Evolutionary conservation across 1,284 basidiomycete genomes (phyloP), one percentile per base, ranked within the genome.

Genomic region (Puccinia horiana): DNA sequence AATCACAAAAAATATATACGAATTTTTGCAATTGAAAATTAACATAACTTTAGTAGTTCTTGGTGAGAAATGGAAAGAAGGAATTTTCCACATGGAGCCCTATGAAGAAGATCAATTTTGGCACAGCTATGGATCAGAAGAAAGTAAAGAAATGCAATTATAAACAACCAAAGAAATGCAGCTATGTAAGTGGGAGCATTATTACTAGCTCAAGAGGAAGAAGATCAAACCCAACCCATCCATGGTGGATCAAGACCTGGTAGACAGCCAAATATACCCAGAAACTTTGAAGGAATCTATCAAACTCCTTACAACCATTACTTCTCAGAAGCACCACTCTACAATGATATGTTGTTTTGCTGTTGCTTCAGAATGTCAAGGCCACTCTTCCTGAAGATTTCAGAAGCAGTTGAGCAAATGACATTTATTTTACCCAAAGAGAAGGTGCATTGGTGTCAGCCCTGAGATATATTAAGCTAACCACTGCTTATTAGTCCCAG

Each of bases 321-420:
- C 54, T 70, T 74, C 18, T 37, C 16, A 2, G 49, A 14, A 0
- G 3, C 18, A 20, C 81, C 81, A 6, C 49, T 82, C 47, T 69
- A 65, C 29, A 37, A 40, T 58, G 49, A 65, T n/a, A 1, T 0
- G 35, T 54, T 37, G 12, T 70, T 73, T 69, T 1, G 47, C 23
- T 14, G 75, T 12, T 32, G 61, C 23, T 80, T 70, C 47, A 26
- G 61, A 37, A 70, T 74, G 70, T 29, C 8, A 20, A 63, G 49
- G 40, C 61, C 18, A 26, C 61, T 58, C 32, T 74, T 82, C 32
- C 61, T 58, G 14, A 37, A 37, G 29, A 73, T 75, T 8, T 58
- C 54, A 0, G 32, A 70, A 29, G 54, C n/a, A 49, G 67, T 81
- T 29, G 81, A 83, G 52, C 70, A 84, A 35, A 52, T 12, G 16